Evolutionary conservation across 2,329 filamentous ascomycete genomes (phyloP).

Genomic region (Tolypocladium tropicale): DNA sequence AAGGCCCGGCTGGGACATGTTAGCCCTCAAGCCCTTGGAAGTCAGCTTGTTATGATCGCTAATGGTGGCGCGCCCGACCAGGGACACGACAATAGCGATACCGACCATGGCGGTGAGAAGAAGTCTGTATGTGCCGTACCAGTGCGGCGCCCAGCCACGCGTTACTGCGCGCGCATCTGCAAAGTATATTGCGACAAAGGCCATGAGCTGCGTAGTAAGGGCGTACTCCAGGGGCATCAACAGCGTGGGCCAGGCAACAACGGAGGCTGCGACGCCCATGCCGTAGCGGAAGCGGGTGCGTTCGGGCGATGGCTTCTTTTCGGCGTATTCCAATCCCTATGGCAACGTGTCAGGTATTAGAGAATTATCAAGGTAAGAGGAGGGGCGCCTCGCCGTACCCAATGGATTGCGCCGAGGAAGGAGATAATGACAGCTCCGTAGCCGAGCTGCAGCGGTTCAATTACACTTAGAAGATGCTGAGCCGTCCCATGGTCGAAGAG

Average conservation of each 20-base stretch:
- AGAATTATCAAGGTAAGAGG: too few species aligned
- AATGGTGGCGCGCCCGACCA: slow-evolving; percentile 76
- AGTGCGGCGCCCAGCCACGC: slow-evolving; percentile 68
- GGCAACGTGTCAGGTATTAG: neutral
- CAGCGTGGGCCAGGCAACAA: slow-evolving; percentile 82
- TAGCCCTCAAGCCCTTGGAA: slow-evolving; percentile 24
- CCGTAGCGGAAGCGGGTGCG: slow-evolving; percentile 73
- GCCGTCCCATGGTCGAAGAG: slow-evolving; percentile 63
- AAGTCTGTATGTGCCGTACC: slow-evolving; percentile 88
- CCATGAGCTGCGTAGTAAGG: slow-evolving; percentile 73
- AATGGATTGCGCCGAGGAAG: slow-evolving; percentile 88
- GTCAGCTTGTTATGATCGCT: slow-evolving; percentile 21
- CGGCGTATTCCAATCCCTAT: slow-evolving; percentile 69
- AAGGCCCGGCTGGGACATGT: slow-evolving; percentile 22
- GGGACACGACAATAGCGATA: slow-evolving; percentile 64
- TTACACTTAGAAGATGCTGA: slow-evolving; percentile 56
- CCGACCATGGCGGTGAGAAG: slow-evolving; percentile 87
- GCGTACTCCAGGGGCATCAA: slow-evolving; percentile 77
- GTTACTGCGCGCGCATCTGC: slow-evolving; percentile 64
- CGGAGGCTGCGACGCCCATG: slow-evolving; percentile 70
- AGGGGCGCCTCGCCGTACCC: slow-evolving; percentile 39
- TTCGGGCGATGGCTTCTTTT: slow-evolving; percentile 46
- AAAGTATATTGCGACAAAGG: slow-evolving; percentile 81
- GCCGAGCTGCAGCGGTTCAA: slow-evolving; percentile 83
- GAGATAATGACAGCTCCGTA: slow-evolving; percentile 90